These are phyloP conservation scores for Fonsecaea nubica DNA, from an alignment of 2,329 filamentous ascomycete species.

Conservation along the genomic window DNA sequence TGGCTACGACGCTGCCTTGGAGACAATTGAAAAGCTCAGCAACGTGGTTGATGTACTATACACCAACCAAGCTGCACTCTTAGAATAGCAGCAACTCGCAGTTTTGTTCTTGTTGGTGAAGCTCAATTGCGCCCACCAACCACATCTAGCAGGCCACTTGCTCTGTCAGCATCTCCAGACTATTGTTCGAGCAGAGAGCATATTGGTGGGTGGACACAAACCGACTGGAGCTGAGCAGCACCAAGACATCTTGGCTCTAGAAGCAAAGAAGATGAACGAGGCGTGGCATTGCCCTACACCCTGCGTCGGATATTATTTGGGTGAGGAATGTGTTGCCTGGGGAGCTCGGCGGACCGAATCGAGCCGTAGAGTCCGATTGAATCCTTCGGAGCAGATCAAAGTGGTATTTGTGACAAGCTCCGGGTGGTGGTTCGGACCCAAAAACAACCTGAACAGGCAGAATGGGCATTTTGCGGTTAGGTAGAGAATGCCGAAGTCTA, in stretches of 20 bases:
- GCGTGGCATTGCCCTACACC: background rate
- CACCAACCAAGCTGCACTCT: constrained; percentile 92
- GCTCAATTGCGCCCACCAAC: background rate
- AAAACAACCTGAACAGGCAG: constrained; percentile 1
- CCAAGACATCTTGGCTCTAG: background rate
- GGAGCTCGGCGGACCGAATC: background rate
- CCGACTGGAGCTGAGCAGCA: background rate
- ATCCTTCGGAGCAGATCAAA: constrained; percentile 2
- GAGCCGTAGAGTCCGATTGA: background rate
- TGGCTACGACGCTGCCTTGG: constrained; percentile 90
- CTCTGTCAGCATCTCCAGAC: background rate
- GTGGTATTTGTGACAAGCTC: background rate
- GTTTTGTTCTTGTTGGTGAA: constrained; percentile 1
- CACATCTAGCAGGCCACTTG: background rate
- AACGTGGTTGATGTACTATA: constrained; percentile 97
- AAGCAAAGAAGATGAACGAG: background rate
- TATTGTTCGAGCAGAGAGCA: background rate
- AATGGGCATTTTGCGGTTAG: background rate
- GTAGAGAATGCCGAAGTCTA: constrained; percentile 3
- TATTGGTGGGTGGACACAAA: background rate
- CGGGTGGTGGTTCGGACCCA: background rate
- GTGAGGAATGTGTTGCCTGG: background rate
- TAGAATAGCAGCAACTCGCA: constrained; percentile 70
- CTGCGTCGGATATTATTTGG: background rate
- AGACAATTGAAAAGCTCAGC: constrained; percentile 95